These are phyloP conservation scores for Lichenothelia convexa DNA, from an alignment of 495 filamentous ascomycete species.

Conservation along the genomic window DNA sequence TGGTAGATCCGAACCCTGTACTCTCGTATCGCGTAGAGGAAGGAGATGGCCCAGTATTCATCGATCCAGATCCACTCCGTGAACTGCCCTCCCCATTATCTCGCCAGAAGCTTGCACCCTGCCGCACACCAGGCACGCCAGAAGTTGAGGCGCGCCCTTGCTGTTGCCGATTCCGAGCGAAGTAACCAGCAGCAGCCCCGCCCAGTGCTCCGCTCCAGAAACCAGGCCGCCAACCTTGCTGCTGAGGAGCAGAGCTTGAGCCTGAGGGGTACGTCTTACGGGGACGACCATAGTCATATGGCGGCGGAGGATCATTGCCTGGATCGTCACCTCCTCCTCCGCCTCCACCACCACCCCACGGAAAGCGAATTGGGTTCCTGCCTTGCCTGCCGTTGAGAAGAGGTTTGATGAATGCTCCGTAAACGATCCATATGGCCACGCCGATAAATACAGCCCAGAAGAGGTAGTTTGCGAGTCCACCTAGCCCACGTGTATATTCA, in stretches of 20 bases:
- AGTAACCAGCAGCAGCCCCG: slow-evolving; percentile 54
- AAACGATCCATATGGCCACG: slow-evolving; percentile 35
- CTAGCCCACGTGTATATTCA: slow-evolving; percentile 7
- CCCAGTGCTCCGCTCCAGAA: slow-evolving; percentile 69
- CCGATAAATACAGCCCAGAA: slow-evolving; percentile 24
- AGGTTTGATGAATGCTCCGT: slow-evolving; percentile 19
- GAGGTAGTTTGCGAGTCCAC: slow-evolving; percentile 8
- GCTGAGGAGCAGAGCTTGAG: slow-evolving; percentile 6
- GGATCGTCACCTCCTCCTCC: slow-evolving; percentile 31
- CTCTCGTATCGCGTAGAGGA: slow-evolving; percentile 46
- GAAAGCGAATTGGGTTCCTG: slow-evolving; percentile 16
- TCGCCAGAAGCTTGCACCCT: slow-evolving; percentile 16
- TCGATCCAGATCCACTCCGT: slow-evolving; percentile 17
- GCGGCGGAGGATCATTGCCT: slow-evolving; percentile 43
- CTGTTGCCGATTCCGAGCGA: slow-evolving; percentile 37
- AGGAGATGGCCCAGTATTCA: too few species aligned
- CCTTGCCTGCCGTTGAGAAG: slow-evolving; percentile 1
- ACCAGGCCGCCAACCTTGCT: slow-evolving; percentile 55
- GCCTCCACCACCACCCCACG: slow-evolving; percentile 31
- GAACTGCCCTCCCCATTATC: slow-evolving; percentile 34
- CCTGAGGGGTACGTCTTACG: slow-evolving; percentile 16
- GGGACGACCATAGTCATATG: slow-evolving; percentile 38
- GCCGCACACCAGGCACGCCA: too few species aligned
- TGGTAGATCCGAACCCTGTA: slow-evolving; percentile 83
- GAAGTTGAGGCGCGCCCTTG: too few species aligned